phyloP scores from a whole-genome alignment of 352 stramenopile genomes.

The Phytophthora ohioensis region DNA sequence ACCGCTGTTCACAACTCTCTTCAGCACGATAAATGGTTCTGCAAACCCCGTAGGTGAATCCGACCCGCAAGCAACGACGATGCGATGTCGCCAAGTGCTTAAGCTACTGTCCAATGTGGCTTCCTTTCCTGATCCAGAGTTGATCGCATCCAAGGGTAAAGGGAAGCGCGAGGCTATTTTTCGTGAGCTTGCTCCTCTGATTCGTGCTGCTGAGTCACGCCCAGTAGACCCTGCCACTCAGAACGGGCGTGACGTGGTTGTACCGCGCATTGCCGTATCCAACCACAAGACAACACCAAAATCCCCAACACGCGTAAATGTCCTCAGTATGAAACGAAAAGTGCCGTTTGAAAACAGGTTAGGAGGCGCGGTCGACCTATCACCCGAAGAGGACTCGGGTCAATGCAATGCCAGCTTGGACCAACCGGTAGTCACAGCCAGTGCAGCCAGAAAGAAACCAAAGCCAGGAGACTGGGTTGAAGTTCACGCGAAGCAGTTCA shows the following conservation, averaged over 20 bases:
- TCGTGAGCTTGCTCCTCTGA: constrained; percentile 30
- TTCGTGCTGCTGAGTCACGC: constrained; percentile 28
- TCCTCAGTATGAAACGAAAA: constrained; percentile 12
- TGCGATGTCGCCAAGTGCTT: constrained; percentile 52
- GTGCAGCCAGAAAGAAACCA: constrained; percentile 23
- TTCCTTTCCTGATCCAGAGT: constrained; percentile 51
- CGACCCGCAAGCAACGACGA: constrained; percentile 12
- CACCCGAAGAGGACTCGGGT: constrained; percentile 1
- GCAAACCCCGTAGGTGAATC: not conserved
- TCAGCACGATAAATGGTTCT: constrained; percentile 10
- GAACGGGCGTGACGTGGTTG: constrained; percentile 19
- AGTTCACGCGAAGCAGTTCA: constrained; percentile 51
- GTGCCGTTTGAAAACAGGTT: too few relatives aligned
- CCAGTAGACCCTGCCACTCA: not conserved
- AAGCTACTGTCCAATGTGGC: constrained; percentile 55
- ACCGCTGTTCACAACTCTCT: constrained; percentile 46
- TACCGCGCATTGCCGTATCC: constrained; percentile 16
- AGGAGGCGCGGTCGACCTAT: not conserved
- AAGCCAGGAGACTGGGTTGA: constrained; percentile 66
- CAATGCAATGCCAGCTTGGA: constrained; percentile 6
- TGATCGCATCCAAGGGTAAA: constrained; percentile 20
- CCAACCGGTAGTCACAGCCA: not conserved
- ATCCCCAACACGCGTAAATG: not conserved
- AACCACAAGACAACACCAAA: constrained; percentile 5
- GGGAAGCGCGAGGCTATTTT: constrained; percentile 32